Evolutionary conservation across 306 rosid species (phyloP).

Genomic region (Fragaria iinumae): DNA sequence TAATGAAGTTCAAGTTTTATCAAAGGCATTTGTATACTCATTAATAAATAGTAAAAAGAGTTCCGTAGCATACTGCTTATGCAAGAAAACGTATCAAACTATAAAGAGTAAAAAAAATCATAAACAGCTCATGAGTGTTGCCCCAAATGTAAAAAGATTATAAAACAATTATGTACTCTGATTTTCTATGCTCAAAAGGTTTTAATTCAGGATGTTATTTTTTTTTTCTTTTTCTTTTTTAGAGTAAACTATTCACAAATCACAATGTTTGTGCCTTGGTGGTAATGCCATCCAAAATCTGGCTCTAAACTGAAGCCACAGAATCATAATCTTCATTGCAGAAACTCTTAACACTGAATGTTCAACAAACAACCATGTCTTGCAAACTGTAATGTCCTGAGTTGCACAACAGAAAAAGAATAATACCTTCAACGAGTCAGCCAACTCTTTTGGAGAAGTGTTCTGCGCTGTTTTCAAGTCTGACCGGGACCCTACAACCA

Average conservation of each 20-base stretch:
- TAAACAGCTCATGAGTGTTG: background rate
- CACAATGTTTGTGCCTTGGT: background rate
- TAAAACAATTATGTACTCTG: background rate
- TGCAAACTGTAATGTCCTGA: background rate
- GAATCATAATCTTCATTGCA: background rate
- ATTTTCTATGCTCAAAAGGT: background rate
- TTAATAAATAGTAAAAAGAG: background rate
- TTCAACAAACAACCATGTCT: constrained; percentile 1
- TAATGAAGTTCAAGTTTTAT: background rate
- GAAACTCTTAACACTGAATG: background rate
- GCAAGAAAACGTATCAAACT: background rate
- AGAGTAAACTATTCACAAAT: background rate
- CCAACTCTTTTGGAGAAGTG: constrained; percentile 44
- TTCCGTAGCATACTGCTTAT: background rate
- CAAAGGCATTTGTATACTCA: background rate
- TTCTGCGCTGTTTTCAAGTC: constrained; percentile 34
- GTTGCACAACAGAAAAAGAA: constrained; percentile 1
- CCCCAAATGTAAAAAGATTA: background rate
- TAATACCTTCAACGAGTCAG: constrained; percentile 61
- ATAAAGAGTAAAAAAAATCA: background rate
- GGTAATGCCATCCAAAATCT: background rate
- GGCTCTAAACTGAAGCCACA: background rate
- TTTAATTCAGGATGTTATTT: background rate
- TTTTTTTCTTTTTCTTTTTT: too few relatives aligned
- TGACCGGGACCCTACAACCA: constrained; percentile 30